phyloP scores from a whole-genome alignment of 2,329 filamentous ascomycete genomes.

The Alternaria brassicicola region DNA sequence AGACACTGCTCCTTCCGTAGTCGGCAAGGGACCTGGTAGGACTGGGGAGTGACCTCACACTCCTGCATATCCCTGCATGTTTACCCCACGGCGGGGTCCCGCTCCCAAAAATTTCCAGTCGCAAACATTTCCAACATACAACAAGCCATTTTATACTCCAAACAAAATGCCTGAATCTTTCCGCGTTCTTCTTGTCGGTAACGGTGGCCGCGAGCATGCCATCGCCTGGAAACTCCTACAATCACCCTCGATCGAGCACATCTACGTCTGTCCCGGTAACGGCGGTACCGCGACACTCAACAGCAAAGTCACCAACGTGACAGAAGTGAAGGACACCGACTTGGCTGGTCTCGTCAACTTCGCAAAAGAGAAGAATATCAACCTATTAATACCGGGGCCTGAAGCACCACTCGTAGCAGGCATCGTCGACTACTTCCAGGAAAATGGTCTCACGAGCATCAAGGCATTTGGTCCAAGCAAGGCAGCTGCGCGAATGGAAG shows the following conservation, averaged over 20 bases:
- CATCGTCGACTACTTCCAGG: conserved; percentile 78
- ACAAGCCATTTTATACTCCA: background rate
- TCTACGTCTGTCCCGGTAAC: conserved; percentile 76
- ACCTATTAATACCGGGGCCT: conserved; percentile 86
- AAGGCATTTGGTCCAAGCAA: conserved; percentile 84
- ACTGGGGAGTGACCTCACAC: conserved; percentile 26
- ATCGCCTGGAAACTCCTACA: conserved; percentile 92
- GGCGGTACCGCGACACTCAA: conserved; percentile 70
- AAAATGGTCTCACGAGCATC: conserved; percentile 60
- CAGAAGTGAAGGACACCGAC: conserved; percentile 72
- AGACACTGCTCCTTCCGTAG: background rate
- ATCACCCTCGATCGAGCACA: conserved; percentile 77
- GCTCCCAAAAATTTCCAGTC: conserved; percentile 26
- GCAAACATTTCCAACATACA: conserved; percentile 1
- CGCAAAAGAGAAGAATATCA: conserved; percentile 73
- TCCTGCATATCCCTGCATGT: conserved; percentile 16
- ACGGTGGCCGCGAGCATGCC: conserved; percentile 92
- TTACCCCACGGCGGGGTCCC: conserved; percentile 29
- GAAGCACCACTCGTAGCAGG: conserved; percentile 94
- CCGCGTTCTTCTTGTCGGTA: conserved; percentile 80
- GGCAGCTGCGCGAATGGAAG: conserved; percentile 87
- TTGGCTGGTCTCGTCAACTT: conserved; percentile 78
- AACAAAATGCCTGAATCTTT: conserved; percentile 36
- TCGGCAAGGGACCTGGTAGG: conserved; percentile 2
- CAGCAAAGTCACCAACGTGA: conserved; percentile 68